A percentile compares a stretch with the other conserved stretches of the same genome.
Evolutionary conservation across 129 eudicot genomes (phyloP).

Genomic region (Logfia minima): DNA sequence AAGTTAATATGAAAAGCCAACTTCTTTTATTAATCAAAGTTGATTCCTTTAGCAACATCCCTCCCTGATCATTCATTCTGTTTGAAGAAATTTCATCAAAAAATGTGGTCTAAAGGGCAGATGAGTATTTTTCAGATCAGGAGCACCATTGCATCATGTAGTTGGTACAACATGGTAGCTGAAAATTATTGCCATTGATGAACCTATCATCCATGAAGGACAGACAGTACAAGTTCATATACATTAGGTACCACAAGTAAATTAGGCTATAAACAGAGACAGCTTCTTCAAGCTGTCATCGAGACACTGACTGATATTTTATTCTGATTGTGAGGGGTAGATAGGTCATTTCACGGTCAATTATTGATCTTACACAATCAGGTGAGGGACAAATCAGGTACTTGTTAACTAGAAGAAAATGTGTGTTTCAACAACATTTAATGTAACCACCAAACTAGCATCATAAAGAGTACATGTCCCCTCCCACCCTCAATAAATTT

Average conservation of each 20-base stretch:
- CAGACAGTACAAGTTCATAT: slow-evolving; percentile 9
- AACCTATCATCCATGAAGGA: neutral
- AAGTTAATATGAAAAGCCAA: neutral
- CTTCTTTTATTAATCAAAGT: neutral
- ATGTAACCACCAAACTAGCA: slow-evolving; percentile 26
- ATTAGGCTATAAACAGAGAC: slow-evolving; percentile 28
- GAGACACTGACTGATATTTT: slow-evolving; percentile 30
- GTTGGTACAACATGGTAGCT: slow-evolving; percentile 5
- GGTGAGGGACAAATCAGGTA: slow-evolving; percentile 26
- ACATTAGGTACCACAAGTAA: slow-evolving; percentile 17
- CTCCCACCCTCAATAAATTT: slow-evolving; percentile 1
- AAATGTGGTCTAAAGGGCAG: slow-evolving; percentile 3
- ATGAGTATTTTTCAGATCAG: neutral
- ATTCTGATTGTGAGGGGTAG: slow-evolving; percentile 31
- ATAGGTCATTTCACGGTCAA: slow-evolving; percentile 28
- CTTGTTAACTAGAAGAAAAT: slow-evolving; percentile 4
- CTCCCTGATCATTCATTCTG: neutral
- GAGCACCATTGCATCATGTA: slow-evolving; percentile 9
- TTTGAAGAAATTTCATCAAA: neutral
- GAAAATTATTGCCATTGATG: slow-evolving; percentile 1
- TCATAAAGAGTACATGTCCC: slow-evolving; percentile 11
- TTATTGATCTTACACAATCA: slow-evolving; percentile 34
- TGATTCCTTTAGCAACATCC: too few relatives aligned
- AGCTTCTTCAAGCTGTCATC: slow-evolving; percentile 37
- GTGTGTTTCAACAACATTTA: slow-evolving; percentile 22